Evolutionary conservation across 805 yeast genomes (phyloP).

Genomic region (Lipomyces yamadae): DNA sequence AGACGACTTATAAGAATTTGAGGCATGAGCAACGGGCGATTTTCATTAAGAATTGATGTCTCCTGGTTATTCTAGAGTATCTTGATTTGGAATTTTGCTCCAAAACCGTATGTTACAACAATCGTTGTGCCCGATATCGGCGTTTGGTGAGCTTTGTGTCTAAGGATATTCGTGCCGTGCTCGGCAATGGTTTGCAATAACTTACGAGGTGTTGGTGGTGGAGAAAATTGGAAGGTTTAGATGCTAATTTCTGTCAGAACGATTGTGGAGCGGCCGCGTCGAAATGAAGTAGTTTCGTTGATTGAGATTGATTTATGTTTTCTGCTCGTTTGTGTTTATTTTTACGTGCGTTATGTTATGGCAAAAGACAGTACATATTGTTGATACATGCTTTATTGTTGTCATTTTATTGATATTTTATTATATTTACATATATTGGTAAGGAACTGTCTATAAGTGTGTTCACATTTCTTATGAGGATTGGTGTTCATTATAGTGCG

Average conservation of each 20-base stretch:
- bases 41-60: conserved; percentile 52
- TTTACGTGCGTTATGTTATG: neutral
- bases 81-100: conserved; percentile 49
- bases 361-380: neutral
- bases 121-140: neutral
- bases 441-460: neutral
- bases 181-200: neutral
- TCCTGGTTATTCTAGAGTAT: neutral
- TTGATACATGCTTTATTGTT: conserved; percentile 2
- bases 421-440: neutral
- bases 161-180: neutral
- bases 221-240: neutral
- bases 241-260: neutral
- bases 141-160: neutral
- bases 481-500: neutral
- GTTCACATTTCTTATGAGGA: neutral
- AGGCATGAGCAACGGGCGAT: conserved; percentile 60
- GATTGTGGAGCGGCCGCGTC: neutral
- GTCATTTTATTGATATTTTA: neutral
- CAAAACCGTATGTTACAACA: conserved; percentile 48
- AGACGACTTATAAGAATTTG: conserved; percentile 61
- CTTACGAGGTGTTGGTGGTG: neutral
- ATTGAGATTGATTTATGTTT: neutral
- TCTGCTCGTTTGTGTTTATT: neutral
- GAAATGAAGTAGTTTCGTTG: neutral